phyloP scores from a whole-genome alignment of 176 grass and related monocot species.

The Avena insularis region DNA sequence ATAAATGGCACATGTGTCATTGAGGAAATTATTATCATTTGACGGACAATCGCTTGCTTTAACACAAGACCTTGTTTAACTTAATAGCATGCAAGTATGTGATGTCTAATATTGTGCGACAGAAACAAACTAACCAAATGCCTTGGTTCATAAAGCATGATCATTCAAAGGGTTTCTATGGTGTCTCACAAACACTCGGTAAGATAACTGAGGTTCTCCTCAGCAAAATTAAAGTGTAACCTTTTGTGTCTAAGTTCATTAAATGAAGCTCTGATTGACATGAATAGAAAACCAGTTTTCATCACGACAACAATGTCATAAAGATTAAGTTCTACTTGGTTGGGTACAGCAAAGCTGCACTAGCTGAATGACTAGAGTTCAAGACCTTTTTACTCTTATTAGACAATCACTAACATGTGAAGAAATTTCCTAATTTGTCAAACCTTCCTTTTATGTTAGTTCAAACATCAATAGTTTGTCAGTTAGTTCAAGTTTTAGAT shows the following conservation, averaged over 20 bases:
- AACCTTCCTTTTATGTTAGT: neutral
- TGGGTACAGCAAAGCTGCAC: neutral
- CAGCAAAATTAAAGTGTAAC: neutral
- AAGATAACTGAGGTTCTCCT: neutral
- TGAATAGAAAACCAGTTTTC: neutral
- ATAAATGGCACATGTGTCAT: constrained; percentile 19
- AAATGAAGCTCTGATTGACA: constrained; percentile 13
- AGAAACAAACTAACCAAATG: constrained; percentile 1
- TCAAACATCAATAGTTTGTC: neutral
- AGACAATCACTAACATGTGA: neutral
- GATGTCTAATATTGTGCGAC: neutral
- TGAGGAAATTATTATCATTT: constrained; percentile 16
- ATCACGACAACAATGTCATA: neutral
- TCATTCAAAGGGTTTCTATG: constrained; percentile 1
- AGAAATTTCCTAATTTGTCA: neutral
- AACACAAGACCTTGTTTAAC: neutral
- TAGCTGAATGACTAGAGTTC: constrained; percentile 12
- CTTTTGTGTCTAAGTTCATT: neutral
- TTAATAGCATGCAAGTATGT: constrained; percentile 8
- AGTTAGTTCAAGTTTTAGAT: neutral
- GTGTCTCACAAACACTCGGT: neutral
- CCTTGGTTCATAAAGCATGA: neutral
- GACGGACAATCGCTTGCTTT: constrained; percentile 10
- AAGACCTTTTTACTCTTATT: neutral
- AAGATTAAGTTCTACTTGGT: constrained; percentile 12